Conservation (phyloP, 2,329 filamentous ascomycete species). For the Scopulariopsis brevicaulis region DNA sequence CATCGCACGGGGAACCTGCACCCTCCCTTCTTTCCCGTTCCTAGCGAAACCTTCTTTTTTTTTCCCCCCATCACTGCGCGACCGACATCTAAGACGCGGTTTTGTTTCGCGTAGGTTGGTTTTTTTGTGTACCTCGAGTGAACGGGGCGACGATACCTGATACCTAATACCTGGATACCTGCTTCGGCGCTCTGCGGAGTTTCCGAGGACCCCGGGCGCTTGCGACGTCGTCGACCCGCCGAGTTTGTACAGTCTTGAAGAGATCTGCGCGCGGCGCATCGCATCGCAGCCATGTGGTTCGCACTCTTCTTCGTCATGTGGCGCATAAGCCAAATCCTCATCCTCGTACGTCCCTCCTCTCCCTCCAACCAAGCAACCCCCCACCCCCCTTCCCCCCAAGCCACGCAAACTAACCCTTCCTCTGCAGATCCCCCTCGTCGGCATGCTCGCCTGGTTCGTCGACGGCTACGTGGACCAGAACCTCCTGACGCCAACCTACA, state of each 20-base stretch:
- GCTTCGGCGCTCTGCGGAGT: too few species aligned
- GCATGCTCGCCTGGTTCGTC: constrained; percentile 58
- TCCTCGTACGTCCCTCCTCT: constrained; percentile 34
- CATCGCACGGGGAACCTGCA: not conserved
- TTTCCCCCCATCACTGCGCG: not conserved
- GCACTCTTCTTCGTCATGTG: constrained; percentile 51
- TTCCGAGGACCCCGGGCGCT: not conserved
- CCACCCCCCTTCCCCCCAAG: not conserved
- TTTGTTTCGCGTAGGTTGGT: too few species aligned
- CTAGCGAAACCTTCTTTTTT: not conserved
- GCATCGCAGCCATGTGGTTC: constrained; percentile 41
- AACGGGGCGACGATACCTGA: too few species aligned
- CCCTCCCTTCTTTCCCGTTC: not conserved
- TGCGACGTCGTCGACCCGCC: not conserved
- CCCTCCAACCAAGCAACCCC: not conserved
- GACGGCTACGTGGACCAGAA: constrained; percentile 45
- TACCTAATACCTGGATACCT: too few species aligned
- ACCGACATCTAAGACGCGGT: too few species aligned
- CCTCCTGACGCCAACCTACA: constrained; percentile 46
- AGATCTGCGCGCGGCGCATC: not conserved
- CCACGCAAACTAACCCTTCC: constrained; percentile 5
- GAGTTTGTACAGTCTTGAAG: not conserved
- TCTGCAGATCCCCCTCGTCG: constrained; percentile 49
- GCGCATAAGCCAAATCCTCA: constrained; percentile 51
- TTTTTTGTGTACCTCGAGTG: too few species aligned